Percentiles rank a stretch among this genome's conserved stretches.
These are phyloP conservation scores for Russula sp. DNA, from an alignment of 768 basidiomycete genomes.

Conservation along the genomic window DNA sequence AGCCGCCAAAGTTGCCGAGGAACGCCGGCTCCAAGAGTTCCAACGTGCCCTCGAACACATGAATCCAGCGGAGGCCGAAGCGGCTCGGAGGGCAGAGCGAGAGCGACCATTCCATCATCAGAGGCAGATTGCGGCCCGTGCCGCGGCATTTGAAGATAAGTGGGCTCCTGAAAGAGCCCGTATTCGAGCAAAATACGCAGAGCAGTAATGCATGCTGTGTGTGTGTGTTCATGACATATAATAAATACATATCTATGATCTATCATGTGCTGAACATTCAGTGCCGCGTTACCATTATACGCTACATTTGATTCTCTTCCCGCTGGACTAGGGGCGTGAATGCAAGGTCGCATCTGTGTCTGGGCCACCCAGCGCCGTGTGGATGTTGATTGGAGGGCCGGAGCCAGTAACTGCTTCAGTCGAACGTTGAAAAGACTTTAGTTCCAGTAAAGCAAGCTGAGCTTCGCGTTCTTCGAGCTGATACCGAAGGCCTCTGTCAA, in stretches of 20 bases:
- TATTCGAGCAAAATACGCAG: neutral
- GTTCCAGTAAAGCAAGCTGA: too few relatives aligned
- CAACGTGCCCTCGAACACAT: conserved; percentile 5
- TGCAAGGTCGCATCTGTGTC: neutral
- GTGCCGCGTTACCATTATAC: neutral
- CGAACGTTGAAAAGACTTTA: neutral
- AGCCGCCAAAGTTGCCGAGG: neutral
- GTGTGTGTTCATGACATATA: neutral
- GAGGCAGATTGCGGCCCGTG: neutral
- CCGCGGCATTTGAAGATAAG: neutral
- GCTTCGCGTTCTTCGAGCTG: neutral
- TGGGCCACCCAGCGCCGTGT: neutral
- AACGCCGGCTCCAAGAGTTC: conserved; percentile 6
- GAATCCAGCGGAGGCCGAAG: neutral
- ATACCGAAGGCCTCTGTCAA: too few relatives aligned
- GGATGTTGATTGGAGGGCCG: neutral
- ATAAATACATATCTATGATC: neutral
- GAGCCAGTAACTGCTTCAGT: neutral
- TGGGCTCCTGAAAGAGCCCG: neutral
- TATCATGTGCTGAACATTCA: neutral
- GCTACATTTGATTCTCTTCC: neutral
- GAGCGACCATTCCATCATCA: neutral
- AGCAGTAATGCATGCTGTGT: too few relatives aligned
- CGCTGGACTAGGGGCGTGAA: neutral
- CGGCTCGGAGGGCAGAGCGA: neutral